Base-by-base conservation (phyloP, 352 stramenopile genomes). In the Thraustochytrium striatum region DNA sequence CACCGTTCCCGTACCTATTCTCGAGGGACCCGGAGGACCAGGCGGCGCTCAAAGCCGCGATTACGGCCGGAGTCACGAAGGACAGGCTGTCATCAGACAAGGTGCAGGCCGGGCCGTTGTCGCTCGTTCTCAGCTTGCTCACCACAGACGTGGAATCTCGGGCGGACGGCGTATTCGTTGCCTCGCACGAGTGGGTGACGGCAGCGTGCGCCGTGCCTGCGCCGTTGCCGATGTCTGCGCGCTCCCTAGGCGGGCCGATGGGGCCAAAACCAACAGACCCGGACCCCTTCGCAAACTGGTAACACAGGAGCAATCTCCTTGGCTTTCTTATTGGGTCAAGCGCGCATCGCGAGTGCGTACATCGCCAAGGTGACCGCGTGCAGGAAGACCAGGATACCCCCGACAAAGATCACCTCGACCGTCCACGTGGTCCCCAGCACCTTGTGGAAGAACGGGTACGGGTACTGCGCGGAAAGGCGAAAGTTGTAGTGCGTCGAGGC, bases 1-100 rank as follows among this genome's bases (percentile, higher is more conserved):
- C 65, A 8, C 65, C 65, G 21, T 75, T 75, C 52, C 65, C 65
- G 36, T 75, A 75, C 65, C 28, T 75, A 32, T 75, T 70, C 50
- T 3, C n/a, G n/a, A 70, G 13, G 0, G 19, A 33, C 16, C 7
- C 33, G 13, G 41, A 7, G 36, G n/a, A 57, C 19, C 1, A 25
- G 0, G 11, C 50, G 59, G 33, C 35, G n/a, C 35, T 55, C 2
- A 33, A 38, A 32, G 25, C 19, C 35, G 59, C 28, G 5, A 70
- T 70, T 52, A 47, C 5, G 39, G 39, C 39, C 13, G 39, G 5
- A 13, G 39, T 13, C 39, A 47, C 5, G 39, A 47, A 47, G 39
- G 39, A 47, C 39, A 13, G 39, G 5, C 39, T 47, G 5, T 47
- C 13, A 13, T 5, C 39, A 47, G 39, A 5, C n/a, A n/a, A n/a